Base-by-base conservation (phyloP, 1,139 yeast species). In the Blastobotrys proliferans region DNA sequence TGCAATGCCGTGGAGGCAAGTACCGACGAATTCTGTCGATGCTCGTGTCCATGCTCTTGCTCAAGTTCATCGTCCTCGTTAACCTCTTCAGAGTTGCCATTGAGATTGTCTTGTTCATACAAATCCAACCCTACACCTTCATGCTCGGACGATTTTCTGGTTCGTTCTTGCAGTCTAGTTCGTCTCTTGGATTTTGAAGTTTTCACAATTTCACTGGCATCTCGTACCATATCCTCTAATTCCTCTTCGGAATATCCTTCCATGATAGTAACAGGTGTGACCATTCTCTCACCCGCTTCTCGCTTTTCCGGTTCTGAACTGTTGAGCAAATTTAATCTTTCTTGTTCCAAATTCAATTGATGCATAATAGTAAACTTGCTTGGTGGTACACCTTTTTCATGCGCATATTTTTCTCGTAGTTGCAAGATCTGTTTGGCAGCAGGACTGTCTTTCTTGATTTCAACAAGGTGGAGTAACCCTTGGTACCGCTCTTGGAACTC, bases 401-500 rank as follows among this genome's bases (percentile, higher is more conserved):
- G 22, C 9, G 43, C 40, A 18, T 40, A 51, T 36, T 45, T 44
- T n/a, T 46, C 35, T 24, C 87, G 75, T 32, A 78, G 72, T 8
- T 62, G 67, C 40, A 66, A 59, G 31, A 90, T 72, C 41, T 71
- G 68, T 42, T 56, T 52, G 2, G 79, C 92, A n/a, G 77, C 66
- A 13, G 70, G 77, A 32, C 79, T 72, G 20, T 69, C 68, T 32
- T 68, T 69, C 9, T 80, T 77, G 33, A 87, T 73, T 29, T 68
- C 67, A 3, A 79, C 70, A 9, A 80, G 50, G 46, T 83, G 83
- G 39, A 85, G 70, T 48, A 64, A 81, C 13, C 85, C 85, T 48
- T 70, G 74, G 59, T 90, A 92, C 52, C 98, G 77, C 53, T 76
- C 76, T 56, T 79, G 83, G 58, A 92, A 87, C 64, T 92, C 99